A percentile compares a stretch with the other conserved stretches of the same genome.
These are phyloP conservation scores for Mycosarcoma mackinlayi DNA, from an alignment of 1,284 basidiomycete genomes.

Conservation along the genomic window DNA sequence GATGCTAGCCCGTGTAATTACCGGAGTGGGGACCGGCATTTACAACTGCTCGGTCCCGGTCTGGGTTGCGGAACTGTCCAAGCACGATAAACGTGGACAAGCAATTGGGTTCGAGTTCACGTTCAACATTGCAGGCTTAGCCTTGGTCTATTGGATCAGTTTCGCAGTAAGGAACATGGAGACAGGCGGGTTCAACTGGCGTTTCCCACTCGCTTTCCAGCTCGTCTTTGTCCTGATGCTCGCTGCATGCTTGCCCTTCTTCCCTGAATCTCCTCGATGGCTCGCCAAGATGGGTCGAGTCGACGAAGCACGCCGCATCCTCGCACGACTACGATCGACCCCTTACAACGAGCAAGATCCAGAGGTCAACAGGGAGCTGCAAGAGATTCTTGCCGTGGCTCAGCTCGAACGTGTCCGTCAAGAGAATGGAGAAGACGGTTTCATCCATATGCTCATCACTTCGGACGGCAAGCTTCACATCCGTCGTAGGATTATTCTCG, in stretches of 20 bases:
- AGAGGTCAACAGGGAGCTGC: slow-evolving; percentile 16
- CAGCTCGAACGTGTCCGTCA: slow-evolving; percentile 24
- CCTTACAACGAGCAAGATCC: slow-evolving; percentile 30
- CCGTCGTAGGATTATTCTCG: slow-evolving; percentile 27
- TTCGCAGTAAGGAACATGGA: slow-evolving; percentile 20
- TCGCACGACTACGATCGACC: slow-evolving; percentile 13
- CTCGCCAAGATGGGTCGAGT: slow-evolving; percentile 36
- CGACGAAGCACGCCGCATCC: slow-evolving; percentile 30
- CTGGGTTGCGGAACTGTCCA: slow-evolving; percentile 19
- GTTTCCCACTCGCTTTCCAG: slow-evolving; percentile 33
- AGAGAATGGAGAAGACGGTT: slow-evolving; percentile 25
- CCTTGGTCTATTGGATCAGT: slow-evolving; percentile 30
- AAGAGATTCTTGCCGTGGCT: slow-evolving; percentile 23
- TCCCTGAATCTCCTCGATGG: slow-evolving; percentile 34
- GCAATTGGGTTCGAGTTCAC: slow-evolving; percentile 31
- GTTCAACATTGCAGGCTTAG: slow-evolving; percentile 23
- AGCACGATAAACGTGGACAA: slow-evolving; percentile 24
- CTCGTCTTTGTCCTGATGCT: slow-evolving; percentile 30
- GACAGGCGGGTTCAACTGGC: slow-evolving; percentile 29
- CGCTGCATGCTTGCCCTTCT: slow-evolving; percentile 19
- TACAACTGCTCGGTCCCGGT: slow-evolving; percentile 23
- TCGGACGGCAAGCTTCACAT: slow-evolving; percentile 25
- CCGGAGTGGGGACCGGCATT: slow-evolving; percentile 16
- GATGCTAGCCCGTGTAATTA: slow-evolving; percentile 13
- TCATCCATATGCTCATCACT: slow-evolving; percentile 12